phyloP scores from a whole-genome alignment of 2,329 filamentous ascomycete species.

The Venturiaceae sp. region DNA sequence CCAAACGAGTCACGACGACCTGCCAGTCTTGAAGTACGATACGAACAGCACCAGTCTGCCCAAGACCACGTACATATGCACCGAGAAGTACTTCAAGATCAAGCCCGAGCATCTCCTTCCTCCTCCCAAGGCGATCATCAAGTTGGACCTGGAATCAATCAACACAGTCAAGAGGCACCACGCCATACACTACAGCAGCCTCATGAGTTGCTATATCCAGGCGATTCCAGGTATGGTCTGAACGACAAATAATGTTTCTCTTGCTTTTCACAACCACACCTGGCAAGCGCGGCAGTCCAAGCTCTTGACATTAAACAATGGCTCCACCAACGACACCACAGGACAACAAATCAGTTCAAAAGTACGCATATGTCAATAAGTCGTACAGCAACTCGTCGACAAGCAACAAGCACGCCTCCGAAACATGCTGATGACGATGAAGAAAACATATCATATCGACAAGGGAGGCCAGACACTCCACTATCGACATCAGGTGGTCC shows the following conservation, averaged over 20 bases:
- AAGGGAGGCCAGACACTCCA: too few species aligned
- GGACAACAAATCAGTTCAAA: not conserved
- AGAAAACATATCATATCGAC: not conserved
- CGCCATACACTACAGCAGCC: not conserved
- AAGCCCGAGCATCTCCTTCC: not conserved
- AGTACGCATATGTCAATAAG: not conserved
- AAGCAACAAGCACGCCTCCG: too few species aligned
- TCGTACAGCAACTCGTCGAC: not conserved
- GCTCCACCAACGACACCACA: not conserved
- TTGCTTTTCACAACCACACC: not conserved
- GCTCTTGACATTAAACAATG: not conserved
- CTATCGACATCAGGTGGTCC: too few species aligned
- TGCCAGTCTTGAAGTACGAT: not conserved
- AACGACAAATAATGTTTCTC: not conserved
- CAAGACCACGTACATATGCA: not conserved
- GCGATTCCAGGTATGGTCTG: too few species aligned
- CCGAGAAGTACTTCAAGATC: not conserved
- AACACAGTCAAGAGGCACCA: not conserved
- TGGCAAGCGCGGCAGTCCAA: not conserved
- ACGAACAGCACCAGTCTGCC: not conserved
- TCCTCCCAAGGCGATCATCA: not conserved
- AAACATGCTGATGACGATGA: not conserved
- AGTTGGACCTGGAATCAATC: not conserved
- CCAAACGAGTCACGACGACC: not conserved
- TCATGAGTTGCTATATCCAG: too few species aligned